These are phyloP conservation scores for Sugiyamaella valdiviana DNA, from an alignment of 805 yeast species.

Conservation along the genomic window DNA sequence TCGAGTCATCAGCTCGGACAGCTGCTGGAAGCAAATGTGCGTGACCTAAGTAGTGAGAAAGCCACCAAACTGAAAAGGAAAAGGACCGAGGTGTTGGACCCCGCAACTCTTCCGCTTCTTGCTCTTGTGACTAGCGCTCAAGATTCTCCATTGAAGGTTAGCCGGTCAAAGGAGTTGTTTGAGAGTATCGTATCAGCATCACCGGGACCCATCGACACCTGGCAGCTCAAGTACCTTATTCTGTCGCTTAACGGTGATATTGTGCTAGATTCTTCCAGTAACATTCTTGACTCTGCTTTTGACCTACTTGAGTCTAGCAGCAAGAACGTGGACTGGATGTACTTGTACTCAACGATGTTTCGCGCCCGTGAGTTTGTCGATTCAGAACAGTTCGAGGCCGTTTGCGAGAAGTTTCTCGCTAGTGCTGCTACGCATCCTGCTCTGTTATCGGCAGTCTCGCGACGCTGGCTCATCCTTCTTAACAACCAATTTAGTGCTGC, in stretches of 20 bases:
- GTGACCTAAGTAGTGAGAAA: neutral
- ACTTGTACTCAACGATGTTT: conserved; percentile 8
- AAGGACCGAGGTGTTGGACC: neutral
- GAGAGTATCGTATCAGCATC: neutral
- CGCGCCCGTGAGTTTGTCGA: conserved; percentile 10
- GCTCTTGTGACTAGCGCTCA: neutral
- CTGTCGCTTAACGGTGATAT: conserved; percentile 9
- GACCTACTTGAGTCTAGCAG: neutral
- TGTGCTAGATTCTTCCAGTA: neutral
- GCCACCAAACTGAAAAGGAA: neutral
- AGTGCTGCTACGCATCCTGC: neutral
- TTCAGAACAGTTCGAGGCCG: conserved; percentile 2
- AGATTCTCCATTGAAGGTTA: neutral
- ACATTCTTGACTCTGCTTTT: neutral
- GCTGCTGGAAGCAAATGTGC: neutral
- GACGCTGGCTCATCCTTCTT: conserved; percentile 16
- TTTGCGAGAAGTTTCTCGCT: conserved; percentile 2
- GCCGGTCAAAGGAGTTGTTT: neutral
- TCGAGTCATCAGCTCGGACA: neutral
- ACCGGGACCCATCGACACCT: neutral
- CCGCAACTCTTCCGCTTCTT: neutral
- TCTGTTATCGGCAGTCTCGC: conserved; percentile 3
- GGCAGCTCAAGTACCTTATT: conserved; percentile 12
- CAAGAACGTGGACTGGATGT: neutral
- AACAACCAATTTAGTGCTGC: conserved; percentile 6